Percentiles rank a stretch among this genome's conserved stretches.
These are phyloP conservation scores for Podaxis sp. DNA, from an alignment of 768 basidiomycete species.

Conservation along the genomic window DNA sequence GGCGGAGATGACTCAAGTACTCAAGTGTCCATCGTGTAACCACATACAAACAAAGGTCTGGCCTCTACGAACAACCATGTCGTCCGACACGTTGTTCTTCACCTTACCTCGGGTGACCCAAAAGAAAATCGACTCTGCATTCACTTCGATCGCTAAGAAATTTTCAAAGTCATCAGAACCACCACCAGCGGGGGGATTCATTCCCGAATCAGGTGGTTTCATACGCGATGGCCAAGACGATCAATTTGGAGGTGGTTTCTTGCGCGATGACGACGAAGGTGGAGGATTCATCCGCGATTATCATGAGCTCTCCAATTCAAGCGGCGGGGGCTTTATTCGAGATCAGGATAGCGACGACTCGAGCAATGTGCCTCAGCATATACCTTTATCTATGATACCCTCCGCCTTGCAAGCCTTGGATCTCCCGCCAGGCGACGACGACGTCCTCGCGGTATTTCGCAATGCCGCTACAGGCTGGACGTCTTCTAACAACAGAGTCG, in stretches of 20 bases:
- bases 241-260: conserved; percentile 18
- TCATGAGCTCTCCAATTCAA: not conserved
- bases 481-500: conserved; percentile 21
- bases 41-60: not conserved
- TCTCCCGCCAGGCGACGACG: conserved; percentile 69
- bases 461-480: conserved; percentile 78
- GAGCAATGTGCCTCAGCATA: conserved; percentile 25
- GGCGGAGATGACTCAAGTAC: too few species aligned
- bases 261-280: conserved; percentile 13
- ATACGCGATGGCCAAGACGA: conserved; percentile 13
- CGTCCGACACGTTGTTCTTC: conserved; percentile 10
- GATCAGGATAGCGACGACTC: conserved; percentile 18
- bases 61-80: not conserved
- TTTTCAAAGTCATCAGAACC: not conserved
- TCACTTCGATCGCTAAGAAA: conserved; percentile 1
- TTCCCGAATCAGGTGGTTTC: conserved; percentile 6
- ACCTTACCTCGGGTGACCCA: conserved; percentile 4
- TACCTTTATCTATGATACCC: conserved; percentile 58
- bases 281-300: conserved; percentile 21
- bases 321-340: conserved; percentile 31
- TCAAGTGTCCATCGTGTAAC: not conserved
- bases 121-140: conserved; percentile 15
- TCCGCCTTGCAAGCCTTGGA: conserved; percentile 60
- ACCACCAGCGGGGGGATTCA: not conserved
- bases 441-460: conserved; percentile 67